Conservation (phyloP, 495 filamentous ascomycete species). For the Xylaria longipes region DNA sequence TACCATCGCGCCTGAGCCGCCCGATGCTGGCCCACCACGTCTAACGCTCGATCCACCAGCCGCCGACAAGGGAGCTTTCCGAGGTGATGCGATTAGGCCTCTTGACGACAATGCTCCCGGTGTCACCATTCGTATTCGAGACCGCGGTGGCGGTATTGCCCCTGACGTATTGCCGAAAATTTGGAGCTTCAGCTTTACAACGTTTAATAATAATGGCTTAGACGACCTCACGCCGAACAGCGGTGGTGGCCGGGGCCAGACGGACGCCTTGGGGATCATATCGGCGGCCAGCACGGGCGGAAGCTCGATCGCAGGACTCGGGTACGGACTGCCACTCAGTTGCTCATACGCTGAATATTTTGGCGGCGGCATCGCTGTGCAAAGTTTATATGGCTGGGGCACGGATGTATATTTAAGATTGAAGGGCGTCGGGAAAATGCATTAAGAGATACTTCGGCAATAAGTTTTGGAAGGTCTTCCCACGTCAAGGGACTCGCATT, state of each 20-base stretch:
- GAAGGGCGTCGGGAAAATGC: constrained; percentile 80
- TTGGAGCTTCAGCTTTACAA: constrained; percentile 96
- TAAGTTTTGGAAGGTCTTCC: not conserved
- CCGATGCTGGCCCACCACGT: constrained; percentile 41
- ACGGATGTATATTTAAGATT: constrained; percentile 68
- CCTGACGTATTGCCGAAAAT: constrained; percentile 84
- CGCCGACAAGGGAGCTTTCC: constrained; percentile 56
- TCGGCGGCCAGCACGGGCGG: constrained; percentile 68
- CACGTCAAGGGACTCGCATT: not conserved
- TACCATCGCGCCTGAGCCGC: constrained; percentile 87
- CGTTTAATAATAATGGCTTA: constrained; percentile 72
- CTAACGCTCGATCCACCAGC: constrained; percentile 80
- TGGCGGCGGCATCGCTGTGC: constrained; percentile 91
- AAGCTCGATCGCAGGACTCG: constrained; percentile 83
- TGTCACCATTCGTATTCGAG: constrained; percentile 93
- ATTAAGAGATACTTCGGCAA: not conserved
- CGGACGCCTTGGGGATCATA: constrained; percentile 76
- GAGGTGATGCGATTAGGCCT: constrained; percentile 55
- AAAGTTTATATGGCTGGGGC: constrained; percentile 96
- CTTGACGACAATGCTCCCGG: constrained; percentile 73
- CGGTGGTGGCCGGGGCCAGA: constrained; percentile 44
- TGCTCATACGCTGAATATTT: constrained; percentile 98
- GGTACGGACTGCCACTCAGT: constrained; percentile 90
- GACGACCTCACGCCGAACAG: constrained; percentile 44
- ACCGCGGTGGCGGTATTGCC: constrained; percentile 90